These are phyloP conservation scores for Panicum miliaceum DNA, from an alignment of 176 grass and related monocot species.

Conservation along the genomic window DNA sequence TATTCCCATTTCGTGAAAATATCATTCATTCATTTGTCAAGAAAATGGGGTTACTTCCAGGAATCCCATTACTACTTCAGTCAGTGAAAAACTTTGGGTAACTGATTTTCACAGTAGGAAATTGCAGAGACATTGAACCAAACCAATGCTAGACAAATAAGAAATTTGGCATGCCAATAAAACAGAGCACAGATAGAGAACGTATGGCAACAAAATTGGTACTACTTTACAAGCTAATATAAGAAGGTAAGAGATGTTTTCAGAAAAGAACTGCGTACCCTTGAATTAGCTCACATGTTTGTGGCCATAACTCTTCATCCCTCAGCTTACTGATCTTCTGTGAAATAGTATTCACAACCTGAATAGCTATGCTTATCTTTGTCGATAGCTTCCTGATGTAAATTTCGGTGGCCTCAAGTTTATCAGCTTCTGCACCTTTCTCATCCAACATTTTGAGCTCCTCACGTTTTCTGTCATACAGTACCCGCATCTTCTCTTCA, in stretches of 20 bases:
- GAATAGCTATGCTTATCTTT: constrained; percentile 95
- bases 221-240: neutral
- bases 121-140: constrained; percentile 2
- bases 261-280: constrained; percentile 61
- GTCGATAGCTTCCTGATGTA: constrained; percentile 91
- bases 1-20: neutral
- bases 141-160: constrained; percentile 2
- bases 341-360: constrained; percentile 86
- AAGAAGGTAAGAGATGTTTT: neutral
- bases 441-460: constrained; percentile 71
- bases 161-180: neutral
- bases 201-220: neutral
- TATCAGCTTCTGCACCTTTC: constrained; percentile 82
- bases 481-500: constrained; percentile 78
- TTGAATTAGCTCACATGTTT: constrained; percentile 84
- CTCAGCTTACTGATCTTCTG: constrained; percentile 87
- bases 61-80: neutral
- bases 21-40: neutral
- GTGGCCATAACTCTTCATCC: constrained; percentile 97
- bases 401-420: constrained; percentile 66
- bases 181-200: neutral
- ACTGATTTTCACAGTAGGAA: neutral
- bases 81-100: constrained; percentile 8
- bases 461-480: constrained; percentile 74
- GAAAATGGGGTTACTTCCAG: neutral